phyloP scores from a whole-genome alignment of 306 rosid species.

The Cucumis hystrix region DNA sequence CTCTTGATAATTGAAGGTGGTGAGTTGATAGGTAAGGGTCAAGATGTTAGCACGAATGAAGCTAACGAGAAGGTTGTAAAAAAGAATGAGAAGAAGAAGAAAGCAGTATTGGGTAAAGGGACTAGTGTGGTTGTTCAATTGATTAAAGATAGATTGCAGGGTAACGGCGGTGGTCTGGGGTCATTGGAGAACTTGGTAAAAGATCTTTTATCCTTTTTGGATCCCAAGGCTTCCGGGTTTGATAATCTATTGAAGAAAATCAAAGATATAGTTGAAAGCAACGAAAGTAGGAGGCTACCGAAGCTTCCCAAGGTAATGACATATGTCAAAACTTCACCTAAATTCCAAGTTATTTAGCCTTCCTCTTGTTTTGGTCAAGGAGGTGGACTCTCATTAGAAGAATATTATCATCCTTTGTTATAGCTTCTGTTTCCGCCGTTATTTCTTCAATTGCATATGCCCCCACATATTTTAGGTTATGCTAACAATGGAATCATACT shows the following conservation, averaged over 20 bases:
- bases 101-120: conserved; percentile 65
- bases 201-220: conserved; percentile 37
- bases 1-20: conserved; percentile 38
- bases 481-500: background rate
- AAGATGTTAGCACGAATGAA: conserved; percentile 21
- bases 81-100: conserved; percentile 64
- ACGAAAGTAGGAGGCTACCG: conserved; percentile 85
- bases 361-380: background rate
- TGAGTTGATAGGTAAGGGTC: conserved; percentile 32
- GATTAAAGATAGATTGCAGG: conserved; percentile 54
- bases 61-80: conserved; percentile 30
- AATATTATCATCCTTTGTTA: background rate
- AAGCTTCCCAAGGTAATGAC: conserved; percentile 84
- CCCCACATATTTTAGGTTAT: background rate
- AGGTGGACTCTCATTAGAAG: background rate
- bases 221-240: conserved; percentile 40
- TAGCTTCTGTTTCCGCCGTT: background rate
- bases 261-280: conserved; percentile 79
- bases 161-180: conserved; percentile 17
- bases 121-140: conserved; percentile 44
- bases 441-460: background rate
- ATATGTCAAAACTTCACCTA: background rate
- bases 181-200: conserved; percentile 36
- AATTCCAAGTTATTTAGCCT: background rate
- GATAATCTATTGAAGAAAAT: conserved; percentile 37